Evolutionary conservation across 495 filamentous ascomycete species (phyloP).

Genomic region (Recurvomyces mirabilis): DNA sequence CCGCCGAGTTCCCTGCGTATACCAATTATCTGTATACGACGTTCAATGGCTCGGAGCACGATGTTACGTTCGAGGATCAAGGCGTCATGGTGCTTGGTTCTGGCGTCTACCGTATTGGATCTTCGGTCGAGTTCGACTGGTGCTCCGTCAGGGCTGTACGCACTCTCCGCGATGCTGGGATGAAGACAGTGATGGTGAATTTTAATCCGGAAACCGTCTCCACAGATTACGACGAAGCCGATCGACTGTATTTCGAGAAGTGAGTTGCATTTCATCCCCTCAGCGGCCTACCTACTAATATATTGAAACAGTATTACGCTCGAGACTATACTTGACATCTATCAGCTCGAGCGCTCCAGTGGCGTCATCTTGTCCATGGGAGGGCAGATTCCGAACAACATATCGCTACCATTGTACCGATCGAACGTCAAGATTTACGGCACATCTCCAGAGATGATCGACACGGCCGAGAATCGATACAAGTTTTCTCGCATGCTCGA

Average conservation of each 20-base stretch:
- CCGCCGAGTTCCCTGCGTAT: conserved; percentile 86
- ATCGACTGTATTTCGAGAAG: conserved; percentile 93
- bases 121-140: conserved; percentile 98
- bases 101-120: conserved; percentile 94
- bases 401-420: conserved; percentile 77
- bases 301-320: too few species aligned
- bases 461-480: conserved; percentile 92
- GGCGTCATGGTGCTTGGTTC: conserved; percentile 95
- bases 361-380: conserved; percentile 98
- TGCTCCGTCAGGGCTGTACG: conserved; percentile 95
- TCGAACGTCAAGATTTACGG: conserved; percentile 85
- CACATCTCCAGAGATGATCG: conserved; percentile 98
- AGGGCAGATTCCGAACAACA: conserved; percentile 97
- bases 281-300: too few species aligned
- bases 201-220: conserved; percentile 76
- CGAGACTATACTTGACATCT: conserved; percentile 91
- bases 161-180: conserved; percentile 73
- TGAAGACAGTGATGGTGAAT: conserved; percentile 98
- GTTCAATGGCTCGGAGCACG: conserved; percentile 83
- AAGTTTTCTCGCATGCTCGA: conserved; percentile 98
- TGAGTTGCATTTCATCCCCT: too few species aligned
- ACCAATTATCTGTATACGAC: conserved; percentile 98
- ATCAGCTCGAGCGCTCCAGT: conserved; percentile 73
- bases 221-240: conserved; percentile 95
- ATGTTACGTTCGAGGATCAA: conserved; percentile 73